These are phyloP conservation scores for Quambalaria eucalypti DNA, from an alignment of 1,284 basidiomycete species.

Conservation along the genomic window DNA sequence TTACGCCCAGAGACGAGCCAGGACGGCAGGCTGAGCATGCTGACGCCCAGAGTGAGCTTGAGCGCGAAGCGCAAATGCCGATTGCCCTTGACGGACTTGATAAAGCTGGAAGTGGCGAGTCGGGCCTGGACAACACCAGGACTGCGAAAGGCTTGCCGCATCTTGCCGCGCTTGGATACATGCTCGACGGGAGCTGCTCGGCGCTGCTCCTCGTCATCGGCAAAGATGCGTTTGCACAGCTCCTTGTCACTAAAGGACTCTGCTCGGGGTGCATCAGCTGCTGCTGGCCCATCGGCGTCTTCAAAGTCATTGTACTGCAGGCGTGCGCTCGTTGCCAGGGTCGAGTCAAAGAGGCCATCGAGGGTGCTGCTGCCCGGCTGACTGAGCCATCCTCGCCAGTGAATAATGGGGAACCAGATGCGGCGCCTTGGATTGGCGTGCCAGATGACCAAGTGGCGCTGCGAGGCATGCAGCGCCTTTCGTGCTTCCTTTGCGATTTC, in stretches of 20 bases:
- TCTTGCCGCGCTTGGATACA: not conserved
- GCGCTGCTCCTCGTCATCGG: not conserved
- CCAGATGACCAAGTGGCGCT: slow-evolving; percentile 6
- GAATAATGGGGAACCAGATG: no score
- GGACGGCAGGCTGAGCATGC: slow-evolving; percentile 48
- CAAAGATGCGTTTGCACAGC: not conserved
- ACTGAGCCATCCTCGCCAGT: no score
- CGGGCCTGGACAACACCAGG: slow-evolving; percentile 12
- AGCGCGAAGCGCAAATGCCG: slow-evolving; percentile 49
- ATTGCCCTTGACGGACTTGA: slow-evolving; percentile 43
- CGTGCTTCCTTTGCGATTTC: slow-evolving; percentile 24
- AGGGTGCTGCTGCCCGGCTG: no score
- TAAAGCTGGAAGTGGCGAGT: slow-evolving; percentile 11
- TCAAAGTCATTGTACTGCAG: no score
- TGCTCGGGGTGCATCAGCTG: no score
- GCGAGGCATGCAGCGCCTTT: slow-evolving; percentile 7
- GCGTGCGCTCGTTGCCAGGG: no score
- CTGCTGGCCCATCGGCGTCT: no score
- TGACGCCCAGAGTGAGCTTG: slow-evolving; percentile 50
- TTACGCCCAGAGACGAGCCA: slow-evolving; percentile 42
- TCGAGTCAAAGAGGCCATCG: no score
- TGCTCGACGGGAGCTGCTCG: no score
- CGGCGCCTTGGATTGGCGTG: not conserved
- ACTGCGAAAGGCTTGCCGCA: not conserved
- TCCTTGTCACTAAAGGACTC: not conserved